A percentile compares a stretch with the other conserved stretches of the same genome.
These are phyloP conservation scores for Candida tallmaniae DNA, from an alignment of 805 yeast genomes.

Conservation along the genomic window DNA sequence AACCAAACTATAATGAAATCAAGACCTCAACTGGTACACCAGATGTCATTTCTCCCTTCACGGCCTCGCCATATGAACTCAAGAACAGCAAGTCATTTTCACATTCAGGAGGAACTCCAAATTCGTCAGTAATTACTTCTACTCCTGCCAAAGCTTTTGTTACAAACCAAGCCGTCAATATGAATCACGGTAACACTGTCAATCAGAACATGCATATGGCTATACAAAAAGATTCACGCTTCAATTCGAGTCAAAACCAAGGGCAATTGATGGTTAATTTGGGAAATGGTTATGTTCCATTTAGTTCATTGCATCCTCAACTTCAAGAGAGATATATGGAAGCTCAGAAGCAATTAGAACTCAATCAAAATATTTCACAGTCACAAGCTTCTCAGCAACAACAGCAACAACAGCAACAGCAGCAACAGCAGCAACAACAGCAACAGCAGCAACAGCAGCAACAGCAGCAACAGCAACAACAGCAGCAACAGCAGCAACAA, in stretches of 20 bases:
- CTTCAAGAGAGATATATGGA: slow-evolving; percentile 16
- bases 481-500: slow-evolving; percentile 14
- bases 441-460: slow-evolving; percentile 9
- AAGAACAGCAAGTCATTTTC: slow-evolving; percentile 3
- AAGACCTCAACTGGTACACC: slow-evolving; percentile 5
- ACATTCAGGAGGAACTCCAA: slow-evolving; percentile 5
- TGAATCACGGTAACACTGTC: too few relatives aligned
- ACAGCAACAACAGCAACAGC: slow-evolving; percentile 3
- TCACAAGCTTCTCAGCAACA: slow-evolving; percentile 5
- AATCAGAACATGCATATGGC: too few relatives aligned
- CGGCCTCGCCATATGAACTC: slow-evolving; percentile 4
- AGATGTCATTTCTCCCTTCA: slow-evolving; percentile 10
- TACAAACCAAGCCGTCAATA: not conserved
- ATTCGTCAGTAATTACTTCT: slow-evolving; percentile 11
- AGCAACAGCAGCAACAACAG: slow-evolving; percentile 5
- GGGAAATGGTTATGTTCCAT: slow-evolving; percentile 18
- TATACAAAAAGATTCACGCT: too few relatives aligned
- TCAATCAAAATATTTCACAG: slow-evolving; percentile 12
- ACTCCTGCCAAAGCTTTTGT: slow-evolving; percentile 11
- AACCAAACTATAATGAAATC: slow-evolving; percentile 1
- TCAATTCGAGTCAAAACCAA: not conserved
- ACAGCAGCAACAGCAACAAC: slow-evolving; percentile 11
- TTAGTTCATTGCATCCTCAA: slow-evolving; percentile 14
- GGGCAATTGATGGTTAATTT: slow-evolving; percentile 18
- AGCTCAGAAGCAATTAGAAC: slow-evolving; percentile 16